Evolutionary conservation across 345 rosid species (phyloP), one percentile per base, ranked within the genome.

Genomic region (Linum usitatissimum): DNA sequence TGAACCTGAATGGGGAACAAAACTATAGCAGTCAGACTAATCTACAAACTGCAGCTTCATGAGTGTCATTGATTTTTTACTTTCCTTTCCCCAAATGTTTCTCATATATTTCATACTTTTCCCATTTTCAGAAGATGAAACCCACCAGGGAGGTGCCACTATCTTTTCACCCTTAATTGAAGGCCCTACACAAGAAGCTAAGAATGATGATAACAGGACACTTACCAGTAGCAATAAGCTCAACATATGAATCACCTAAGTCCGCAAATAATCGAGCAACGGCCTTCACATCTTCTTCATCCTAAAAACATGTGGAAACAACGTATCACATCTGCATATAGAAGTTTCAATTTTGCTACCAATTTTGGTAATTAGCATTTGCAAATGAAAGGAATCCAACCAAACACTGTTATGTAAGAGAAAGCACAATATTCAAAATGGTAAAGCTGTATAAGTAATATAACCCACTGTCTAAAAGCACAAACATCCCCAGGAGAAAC

Each of bases 241-340:
- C 97, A 31, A 90, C 95, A 71, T 93, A 93, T 57, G 96, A 86
- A 84, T 93, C 99, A 53, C 99, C 99, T 80, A 90, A 82, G 70
- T 90, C 99, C 64, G 99, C 95, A 62, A 93, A 87, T 73, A 93
- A 81, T 63, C 96, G 85, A 74, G 92, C 99, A 67, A 93, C 90
- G 68, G 99, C 97, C 76, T 90, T 93, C 76, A 90, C 84, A 77
- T 90, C 99, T 78, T 93, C 99, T 68, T 90, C 99, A 74, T 93
- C 99, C 97, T 93, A 84, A 74, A 71, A 63, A 73, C 60, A 57
- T 56, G 64, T 40, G 15, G 21, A 64, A 40, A 6, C 28, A 73
- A 39, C 23, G 30, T 14, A 63, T 28, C 62, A 61, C 28, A 28
- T 53, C 57, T 13, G 51, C 51, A 45, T 45, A 15, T 55, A 3